Evolutionary conservation across 2,329 filamentous ascomycete genomes (phyloP), one percentile per base, ranked within the genome.

Genomic region (Fusarium mundagurra): DNA sequence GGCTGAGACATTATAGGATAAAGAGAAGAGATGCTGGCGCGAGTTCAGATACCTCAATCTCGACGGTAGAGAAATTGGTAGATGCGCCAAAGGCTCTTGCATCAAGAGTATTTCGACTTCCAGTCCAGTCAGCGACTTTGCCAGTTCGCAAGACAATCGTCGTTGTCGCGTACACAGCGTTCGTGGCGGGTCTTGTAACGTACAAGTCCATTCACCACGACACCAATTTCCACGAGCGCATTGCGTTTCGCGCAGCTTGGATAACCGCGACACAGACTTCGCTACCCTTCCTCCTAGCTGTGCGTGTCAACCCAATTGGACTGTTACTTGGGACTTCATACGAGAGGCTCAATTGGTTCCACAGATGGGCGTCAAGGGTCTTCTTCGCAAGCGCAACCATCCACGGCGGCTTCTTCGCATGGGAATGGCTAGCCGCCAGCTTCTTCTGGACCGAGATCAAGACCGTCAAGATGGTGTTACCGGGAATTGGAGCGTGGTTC

Each of bases 181-280:
- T 79, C 33, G 38, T 79, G 9, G 47, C 73, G 16, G 68, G 77
- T 18, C 70, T 79, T 6, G 31, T 79, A 2, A 78, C 77, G 0
- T 79, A 61, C 55, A 79, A 79, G 41, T 63, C 76, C 33, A 71
- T 79, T 36, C 78, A 79, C 16, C 73, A 79, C 29, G 77, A 79
- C n/a, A 75, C 41, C n/a, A 77, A 69, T 29, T 78, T 74, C 9
- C 65, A 72, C 29, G 77, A 79, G 58, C 72, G 77, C n/a, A 64
- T 79, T 12, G 77, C 64, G 22, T 79, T 79, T 60, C 77, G 77
- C 29, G 77, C 76, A 13, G 77, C 71, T 31, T 79, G 77, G 77
- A 73, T 79, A 44, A 76, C 77, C 0, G 63, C 62, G 4, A 78
- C 77, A 0, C 77, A 79, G 44, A 74, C 76, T 3, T 73, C 77